phyloP scores from a whole-genome alignment of 2,329 filamentous ascomycete genomes.

The Botryotinia narcissicola region DNA sequence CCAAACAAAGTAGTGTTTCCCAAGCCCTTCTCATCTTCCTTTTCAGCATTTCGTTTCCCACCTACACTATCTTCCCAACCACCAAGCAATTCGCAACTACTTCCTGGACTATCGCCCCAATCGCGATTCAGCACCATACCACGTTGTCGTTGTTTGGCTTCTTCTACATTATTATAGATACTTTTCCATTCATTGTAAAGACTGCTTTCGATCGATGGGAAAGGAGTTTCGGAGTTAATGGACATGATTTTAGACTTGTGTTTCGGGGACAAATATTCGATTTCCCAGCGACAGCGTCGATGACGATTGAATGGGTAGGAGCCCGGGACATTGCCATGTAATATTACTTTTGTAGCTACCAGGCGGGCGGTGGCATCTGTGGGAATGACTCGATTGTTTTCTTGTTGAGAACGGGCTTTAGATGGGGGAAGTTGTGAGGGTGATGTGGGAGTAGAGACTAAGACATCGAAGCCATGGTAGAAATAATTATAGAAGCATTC shows the following conservation, averaged over 20 bases:
- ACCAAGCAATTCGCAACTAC: conserved; percentile 76
- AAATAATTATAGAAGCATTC: conserved; percentile 98
- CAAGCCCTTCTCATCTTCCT: conserved; percentile 54
- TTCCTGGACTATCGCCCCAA: conserved; percentile 88
- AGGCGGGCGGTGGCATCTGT: conserved; percentile 56
- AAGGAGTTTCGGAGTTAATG: conserved; percentile 63
- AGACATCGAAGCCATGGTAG: conserved; percentile 87
- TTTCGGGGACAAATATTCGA: conserved; percentile 52
- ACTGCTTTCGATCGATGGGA: conserved; percentile 66
- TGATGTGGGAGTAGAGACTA: conserved; percentile 74
- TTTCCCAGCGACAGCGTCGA: conserved; percentile 82
- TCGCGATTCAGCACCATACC: conserved; percentile 90
- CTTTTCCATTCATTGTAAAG: conserved; percentile 70
- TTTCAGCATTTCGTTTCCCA: conserved; percentile 44
- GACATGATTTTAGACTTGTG: conserved; percentile 41
- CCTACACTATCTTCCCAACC: conserved; percentile 75
- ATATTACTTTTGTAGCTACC: conserved; percentile 85
- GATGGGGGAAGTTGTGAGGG: conserved; percentile 63
- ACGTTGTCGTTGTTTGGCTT: conserved; percentile 53
- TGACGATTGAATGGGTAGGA: conserved; percentile 97
- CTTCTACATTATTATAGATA: conserved; percentile 57
- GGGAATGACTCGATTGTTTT: conserved; percentile 30
- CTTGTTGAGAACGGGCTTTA: conserved; percentile 31
- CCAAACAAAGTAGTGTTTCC: conserved; percentile 85
- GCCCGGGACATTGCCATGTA: conserved; percentile 92